Percentiles rank a stretch among this genome's conserved stretches.
These are phyloP conservation scores for Handroanthus guayacan DNA, from an alignment of 257 asterid species.

Conservation along the genomic window DNA sequence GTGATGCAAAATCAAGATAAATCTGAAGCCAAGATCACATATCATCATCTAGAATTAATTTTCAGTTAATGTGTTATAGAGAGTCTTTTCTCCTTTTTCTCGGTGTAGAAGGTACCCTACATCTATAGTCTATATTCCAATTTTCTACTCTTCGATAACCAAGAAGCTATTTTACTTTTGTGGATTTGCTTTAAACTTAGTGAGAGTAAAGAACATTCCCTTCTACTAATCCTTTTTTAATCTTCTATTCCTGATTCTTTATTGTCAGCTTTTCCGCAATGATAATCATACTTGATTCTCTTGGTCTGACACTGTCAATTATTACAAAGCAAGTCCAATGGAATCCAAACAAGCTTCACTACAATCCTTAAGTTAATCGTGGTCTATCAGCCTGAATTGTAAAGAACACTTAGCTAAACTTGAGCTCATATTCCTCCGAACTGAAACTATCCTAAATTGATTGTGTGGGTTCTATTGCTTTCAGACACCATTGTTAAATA, in stretches of 20 bases:
- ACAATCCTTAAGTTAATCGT: neutral
- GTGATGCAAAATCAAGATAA: constrained; percentile 6
- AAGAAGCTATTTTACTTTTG: constrained; percentile 6
- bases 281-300: constrained; percentile 6
- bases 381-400: neutral
- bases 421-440: neutral
- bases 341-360: constrained; percentile 3
- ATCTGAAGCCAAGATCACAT: constrained; percentile 10
- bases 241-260: constrained; percentile 12
- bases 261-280: constrained; percentile 3
- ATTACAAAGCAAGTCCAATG: constrained; percentile 10
- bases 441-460: constrained; percentile 3
- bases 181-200: neutral
- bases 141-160: neutral
- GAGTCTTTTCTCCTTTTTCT: constrained; percentile 8
- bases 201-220: neutral
- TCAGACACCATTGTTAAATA: neutral
- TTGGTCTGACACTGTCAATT: neutral
- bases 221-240: constrained; percentile 15
- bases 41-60: neutral
- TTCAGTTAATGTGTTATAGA: neutral
- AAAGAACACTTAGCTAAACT: constrained; percentile 9
- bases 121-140: neutral
- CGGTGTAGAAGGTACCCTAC: neutral
- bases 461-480: neutral